A percentile compares a stretch with the other conserved stretches of the same genome.
Evolutionary conservation across 1,284 basidiomycete species (phyloP).

Genomic region (Tremellales sp.): DNA sequence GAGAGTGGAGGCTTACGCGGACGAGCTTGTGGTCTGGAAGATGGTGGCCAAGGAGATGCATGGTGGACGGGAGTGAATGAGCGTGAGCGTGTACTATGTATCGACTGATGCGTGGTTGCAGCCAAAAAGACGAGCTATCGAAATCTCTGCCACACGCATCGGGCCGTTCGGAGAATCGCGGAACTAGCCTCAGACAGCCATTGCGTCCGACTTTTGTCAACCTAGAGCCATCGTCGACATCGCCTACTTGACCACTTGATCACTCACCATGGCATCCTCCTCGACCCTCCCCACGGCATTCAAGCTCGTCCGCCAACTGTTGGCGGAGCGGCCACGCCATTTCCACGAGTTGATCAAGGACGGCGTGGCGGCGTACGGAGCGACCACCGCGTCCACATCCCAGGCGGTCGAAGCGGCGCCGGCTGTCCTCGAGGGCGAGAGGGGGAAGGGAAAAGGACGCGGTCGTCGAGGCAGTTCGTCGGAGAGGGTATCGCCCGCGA

Average conservation of each 20-base stretch:
- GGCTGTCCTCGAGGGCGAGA: too few relatives aligned
- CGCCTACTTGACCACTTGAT: not conserved
- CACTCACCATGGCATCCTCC: not conserved
- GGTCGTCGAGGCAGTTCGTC: too few relatives aligned
- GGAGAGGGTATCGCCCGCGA: too few relatives aligned
- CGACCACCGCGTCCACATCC: not conserved
- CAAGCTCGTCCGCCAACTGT: conserved; percentile 29
- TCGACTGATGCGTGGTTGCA: too few relatives aligned
- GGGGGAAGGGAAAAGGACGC: too few relatives aligned
- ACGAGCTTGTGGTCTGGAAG: conserved; percentile 52
- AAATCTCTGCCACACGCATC: conserved; percentile 4
- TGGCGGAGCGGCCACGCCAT: conserved; percentile 26
- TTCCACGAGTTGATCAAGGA: conserved; percentile 36
- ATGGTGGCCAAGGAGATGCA: conserved; percentile 52
- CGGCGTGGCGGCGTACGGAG: conserved; percentile 16
- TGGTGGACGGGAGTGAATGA: conserved; percentile 21
- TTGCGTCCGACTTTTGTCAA: not conserved
- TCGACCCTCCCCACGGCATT: conserved; percentile 28
- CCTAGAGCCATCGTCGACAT: not conserved
- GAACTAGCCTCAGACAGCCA: conserved; percentile 3
- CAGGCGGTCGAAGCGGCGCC: too few relatives aligned
- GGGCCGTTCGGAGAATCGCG: conserved; percentile 4
- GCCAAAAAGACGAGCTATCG: too few relatives aligned
- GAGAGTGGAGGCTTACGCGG: conserved; percentile 32
- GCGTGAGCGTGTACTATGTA: not conserved